Evolutionary conservation across 116 monocot genomes (phyloP).

Genomic region (Trichopus zeylanicus): DNA sequence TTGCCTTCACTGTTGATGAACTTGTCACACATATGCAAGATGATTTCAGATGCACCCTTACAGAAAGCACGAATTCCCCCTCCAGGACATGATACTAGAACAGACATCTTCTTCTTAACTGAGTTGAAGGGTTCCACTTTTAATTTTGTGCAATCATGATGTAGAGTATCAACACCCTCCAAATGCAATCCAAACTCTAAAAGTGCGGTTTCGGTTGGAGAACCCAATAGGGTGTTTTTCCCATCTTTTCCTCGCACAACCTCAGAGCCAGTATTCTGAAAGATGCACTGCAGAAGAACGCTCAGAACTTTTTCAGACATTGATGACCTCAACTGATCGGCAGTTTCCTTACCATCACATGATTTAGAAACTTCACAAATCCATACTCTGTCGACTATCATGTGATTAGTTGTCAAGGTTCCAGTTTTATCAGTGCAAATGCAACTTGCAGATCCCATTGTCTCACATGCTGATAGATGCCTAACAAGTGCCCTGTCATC

Average conservation of each 20-base stretch:
- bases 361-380: slow-evolving; percentile 40
- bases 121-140: slow-evolving; percentile 84
- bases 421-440: slow-evolving; percentile 91
- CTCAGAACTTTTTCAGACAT: slow-evolving; percentile 22
- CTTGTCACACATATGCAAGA: slow-evolving; percentile 52
- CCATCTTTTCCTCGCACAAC: slow-evolving; percentile 42
- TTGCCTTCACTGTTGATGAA: slow-evolving; percentile 38
- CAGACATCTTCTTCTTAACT: slow-evolving; percentile 66
- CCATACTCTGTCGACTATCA: slow-evolving; percentile 61
- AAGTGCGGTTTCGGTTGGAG: slow-evolving; percentile 73
- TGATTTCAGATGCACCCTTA: slow-evolving; percentile 76
- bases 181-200: slow-evolving; percentile 63
- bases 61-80: slow-evolving; percentile 49
- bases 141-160: slow-evolving; percentile 25
- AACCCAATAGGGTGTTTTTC: slow-evolving; percentile 40
- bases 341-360: slow-evolving; percentile 10
- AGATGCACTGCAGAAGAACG: slow-evolving; percentile 53
- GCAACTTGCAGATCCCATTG: slow-evolving; percentile 70
- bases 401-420: slow-evolving; percentile 79
- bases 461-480: slow-evolving; percentile 79
- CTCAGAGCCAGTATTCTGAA: slow-evolving; percentile 59
- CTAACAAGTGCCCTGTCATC: slow-evolving; percentile 66
- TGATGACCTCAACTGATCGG: slow-evolving; percentile 15
- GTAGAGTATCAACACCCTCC: slow-evolving; percentile 36
- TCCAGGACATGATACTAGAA: slow-evolving; percentile 39